Conservation (phyloP, 345 rosid genomes). For the Carallia brachiata region DNA sequence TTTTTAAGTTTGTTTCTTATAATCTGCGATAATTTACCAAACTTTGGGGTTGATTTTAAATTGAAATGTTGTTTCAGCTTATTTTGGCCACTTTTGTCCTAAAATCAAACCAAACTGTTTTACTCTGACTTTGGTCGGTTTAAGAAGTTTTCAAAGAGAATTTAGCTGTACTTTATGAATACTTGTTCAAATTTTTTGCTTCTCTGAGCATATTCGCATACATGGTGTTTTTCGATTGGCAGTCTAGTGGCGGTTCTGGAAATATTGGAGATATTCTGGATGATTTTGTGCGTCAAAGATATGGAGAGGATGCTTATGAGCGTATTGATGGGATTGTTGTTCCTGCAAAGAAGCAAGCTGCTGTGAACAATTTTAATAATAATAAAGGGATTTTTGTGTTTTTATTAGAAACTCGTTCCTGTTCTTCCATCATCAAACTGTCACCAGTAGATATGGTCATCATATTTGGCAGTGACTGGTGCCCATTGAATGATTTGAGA, state of each 20-base stretch:
- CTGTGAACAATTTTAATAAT: conserved; percentile 66
- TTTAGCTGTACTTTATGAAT: too few species aligned
- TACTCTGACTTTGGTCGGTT: too few species aligned
- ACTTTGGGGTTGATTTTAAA: too few species aligned
- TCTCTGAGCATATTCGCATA: not conserved
- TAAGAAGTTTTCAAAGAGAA: too few species aligned
- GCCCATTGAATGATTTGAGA: conserved; percentile 63
- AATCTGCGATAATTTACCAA: too few species aligned
- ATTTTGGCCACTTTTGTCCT: too few species aligned
- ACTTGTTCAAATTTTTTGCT: too few species aligned
- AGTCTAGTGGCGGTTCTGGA: conserved; percentile 56
- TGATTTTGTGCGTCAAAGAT: conserved; percentile 65
- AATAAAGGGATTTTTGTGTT: conserved; percentile 67
- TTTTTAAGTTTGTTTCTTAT: too few species aligned
- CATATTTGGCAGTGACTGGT: conserved; percentile 78
- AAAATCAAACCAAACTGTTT: too few species aligned
- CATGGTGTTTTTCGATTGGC: conserved; percentile 17
- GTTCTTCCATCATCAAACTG: conserved; percentile 63
- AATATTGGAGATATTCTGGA: conserved; percentile 81
- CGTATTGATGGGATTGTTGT: conserved; percentile 51
- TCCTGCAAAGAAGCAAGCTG: conserved; percentile 48
- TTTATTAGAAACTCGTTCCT: conserved; percentile 82
- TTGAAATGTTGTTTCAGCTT: too few species aligned
- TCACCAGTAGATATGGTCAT: conserved; percentile 67
- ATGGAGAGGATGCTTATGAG: conserved; percentile 79